Evolutionary conservation across 192 early-diverging fungal species (phyloP), one percentile per base, ranked within the genome.

Genomic region (Entophlyctis luteolus): DNA sequence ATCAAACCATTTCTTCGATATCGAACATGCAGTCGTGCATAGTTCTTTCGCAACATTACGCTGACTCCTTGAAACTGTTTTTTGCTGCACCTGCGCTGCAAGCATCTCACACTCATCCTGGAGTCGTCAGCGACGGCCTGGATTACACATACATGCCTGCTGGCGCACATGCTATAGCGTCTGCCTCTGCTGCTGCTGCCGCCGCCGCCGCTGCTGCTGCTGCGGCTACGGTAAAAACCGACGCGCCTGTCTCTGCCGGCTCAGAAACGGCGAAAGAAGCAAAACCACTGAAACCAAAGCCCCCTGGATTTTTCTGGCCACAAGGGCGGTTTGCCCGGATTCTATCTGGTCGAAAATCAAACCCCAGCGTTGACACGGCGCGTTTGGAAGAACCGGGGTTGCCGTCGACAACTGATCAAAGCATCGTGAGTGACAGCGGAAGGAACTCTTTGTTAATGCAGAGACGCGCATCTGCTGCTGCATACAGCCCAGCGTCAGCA

Each of bases 71-170:
- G 49, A 28, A 52, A 10, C 12, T 25, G 8, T 18, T 25, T 23
- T 8, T 6, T 55, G 4, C 54, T 23, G 36, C n/a, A 14, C 25
- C 54, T 31, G 27, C 10, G 29, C 31, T 34, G 5, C 22, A 18
- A 8, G 49, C 49, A 14, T 52, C 49, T 8, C 18, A 18, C 18
- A 52, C 49, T 52, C 55, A 56, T 34, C 55, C 12, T 20, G 5
- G 18, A n/a, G 12, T 42, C n/a, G 18, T 8, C 10, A 25, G 45
- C 37, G 23, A 59, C 27, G 38, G 23, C 12, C 25, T 20, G 18
- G 37, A 36, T 34, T 59, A 59, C 25, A 59, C 57, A 25, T 59
- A 59, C 37, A 59, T 59, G 57, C 57, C 57, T 36, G 29, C 57
- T 39, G 20, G 36, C 6, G 20, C 57, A 6, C 8, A 52, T 52